Conservation (phyloP, 2,329 filamentous ascomycete species). For the Stromatinia cepivora region DNA sequence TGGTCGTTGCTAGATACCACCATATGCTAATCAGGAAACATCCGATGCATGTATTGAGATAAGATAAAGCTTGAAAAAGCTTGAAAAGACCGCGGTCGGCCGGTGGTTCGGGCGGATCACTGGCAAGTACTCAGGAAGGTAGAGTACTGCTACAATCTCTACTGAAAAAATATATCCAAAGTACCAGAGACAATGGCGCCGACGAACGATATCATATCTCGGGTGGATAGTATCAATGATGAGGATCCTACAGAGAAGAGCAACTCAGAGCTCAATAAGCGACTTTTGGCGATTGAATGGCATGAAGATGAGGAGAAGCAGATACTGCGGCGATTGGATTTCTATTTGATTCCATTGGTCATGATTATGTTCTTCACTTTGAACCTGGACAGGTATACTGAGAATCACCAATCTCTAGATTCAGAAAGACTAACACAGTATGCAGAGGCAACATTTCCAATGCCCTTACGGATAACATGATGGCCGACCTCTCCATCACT, state of each 20-base stretch:
- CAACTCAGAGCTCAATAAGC: slow-evolving; percentile 17
- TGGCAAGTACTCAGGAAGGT: neutral
- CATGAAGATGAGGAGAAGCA: slow-evolving; percentile 19
- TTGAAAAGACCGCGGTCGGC: slow-evolving; percentile 10
- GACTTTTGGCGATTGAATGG: slow-evolving; percentile 17
- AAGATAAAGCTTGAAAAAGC: slow-evolving; percentile 13
- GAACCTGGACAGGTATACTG: slow-evolving; percentile 21
- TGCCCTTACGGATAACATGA: slow-evolving; percentile 52
- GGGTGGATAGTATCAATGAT: slow-evolving; percentile 18
- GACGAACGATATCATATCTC: slow-evolving; percentile 17
- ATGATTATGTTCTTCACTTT: slow-evolving; percentile 24
- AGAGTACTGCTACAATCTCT: neutral
- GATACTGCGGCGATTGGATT: slow-evolving; percentile 13
- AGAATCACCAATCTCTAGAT: neutral
- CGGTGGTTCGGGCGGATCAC: neutral
- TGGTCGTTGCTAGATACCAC: neutral
- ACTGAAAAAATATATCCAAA: neutral
- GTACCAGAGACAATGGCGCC: slow-evolving; percentile 16
- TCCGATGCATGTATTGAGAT: slow-evolving; percentile 6
- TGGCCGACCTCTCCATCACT: slow-evolving; percentile 16
- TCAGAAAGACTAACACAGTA: neutral
- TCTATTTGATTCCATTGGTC: slow-evolving; percentile 20
- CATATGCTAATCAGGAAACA: slow-evolving; percentile 1
- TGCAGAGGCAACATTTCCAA: slow-evolving; percentile 51
- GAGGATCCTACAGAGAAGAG: slow-evolving; percentile 19